Evolutionary conservation across 306 rosid species (phyloP).

Genomic region (Luffa aegyptiaca): DNA sequence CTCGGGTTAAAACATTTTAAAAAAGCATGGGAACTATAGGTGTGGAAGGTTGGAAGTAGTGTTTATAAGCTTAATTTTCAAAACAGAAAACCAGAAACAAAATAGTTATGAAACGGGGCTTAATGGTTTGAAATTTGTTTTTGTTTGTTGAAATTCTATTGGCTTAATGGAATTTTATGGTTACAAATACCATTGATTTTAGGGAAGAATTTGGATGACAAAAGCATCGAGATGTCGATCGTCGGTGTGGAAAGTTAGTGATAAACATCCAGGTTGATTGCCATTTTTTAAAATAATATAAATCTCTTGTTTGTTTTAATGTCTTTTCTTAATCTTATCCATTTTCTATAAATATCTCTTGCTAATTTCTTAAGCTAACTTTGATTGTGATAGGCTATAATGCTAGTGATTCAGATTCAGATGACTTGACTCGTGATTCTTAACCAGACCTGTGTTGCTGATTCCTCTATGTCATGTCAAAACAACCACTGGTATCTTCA

Average conservation of each 20-base stretch:
- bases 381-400: constrained; percentile 52
- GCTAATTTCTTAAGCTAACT: constrained; percentile 1
- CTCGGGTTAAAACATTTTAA: not conserved
- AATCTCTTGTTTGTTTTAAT: not conserved
- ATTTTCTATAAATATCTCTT: not conserved
- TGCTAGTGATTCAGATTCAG: constrained; percentile 95
- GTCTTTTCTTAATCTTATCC: not conserved
- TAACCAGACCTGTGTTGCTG: constrained; percentile 16
- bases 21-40: not conserved
- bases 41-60: not conserved
- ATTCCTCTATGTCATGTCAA: not conserved
- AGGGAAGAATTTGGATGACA: constrained; percentile 86
- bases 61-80: not conserved
- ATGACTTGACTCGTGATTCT: constrained; percentile 48
- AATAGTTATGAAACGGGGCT: not conserved
- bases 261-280: constrained; percentile 78
- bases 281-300: not conserved
- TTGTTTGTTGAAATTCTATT: not conserved
- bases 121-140: not conserved
- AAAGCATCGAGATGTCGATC: constrained; percentile 78
- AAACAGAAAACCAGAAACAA: not conserved
- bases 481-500: constrained; percentile 1
- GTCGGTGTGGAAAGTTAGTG: constrained; percentile 83
- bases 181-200: not conserved
- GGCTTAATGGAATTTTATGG: not conserved